Percentiles rank a stretch among this genome's conserved stretches.
Conservation (phyloP, 2,329 filamentous ascomycete genomes). For the Alternaria triticimaculans region DNA sequence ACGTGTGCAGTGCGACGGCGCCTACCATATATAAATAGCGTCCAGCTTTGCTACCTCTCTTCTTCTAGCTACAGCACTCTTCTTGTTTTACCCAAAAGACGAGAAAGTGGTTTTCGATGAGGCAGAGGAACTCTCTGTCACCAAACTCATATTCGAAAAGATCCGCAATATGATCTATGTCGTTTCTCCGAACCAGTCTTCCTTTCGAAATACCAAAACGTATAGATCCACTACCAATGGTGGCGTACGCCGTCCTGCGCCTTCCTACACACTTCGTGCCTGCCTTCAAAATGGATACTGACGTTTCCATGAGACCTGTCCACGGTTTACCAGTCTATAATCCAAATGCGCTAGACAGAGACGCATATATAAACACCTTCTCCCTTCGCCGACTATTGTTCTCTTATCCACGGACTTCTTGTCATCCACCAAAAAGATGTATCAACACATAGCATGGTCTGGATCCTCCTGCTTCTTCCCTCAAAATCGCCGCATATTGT, state of each 20-base stretch:
- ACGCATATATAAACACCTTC: background rate
- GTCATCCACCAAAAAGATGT: background rate
- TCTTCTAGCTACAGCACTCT: background rate
- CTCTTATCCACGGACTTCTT: background rate
- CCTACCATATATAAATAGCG: background rate
- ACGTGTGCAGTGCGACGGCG: background rate
- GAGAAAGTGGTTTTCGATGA: too few relatives aligned
- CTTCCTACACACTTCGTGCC: background rate
- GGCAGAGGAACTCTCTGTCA: too few relatives aligned
- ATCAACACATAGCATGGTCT: background rate
- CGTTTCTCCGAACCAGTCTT: background rate
- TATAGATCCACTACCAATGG: too few relatives aligned
- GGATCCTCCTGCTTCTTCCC: background rate
- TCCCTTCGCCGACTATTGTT: rapidly evolving
- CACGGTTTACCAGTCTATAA: rapidly evolving
- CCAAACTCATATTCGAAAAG: too few relatives aligned
- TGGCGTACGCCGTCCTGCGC: background rate
- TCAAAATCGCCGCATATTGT: too few relatives aligned
- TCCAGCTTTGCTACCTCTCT: background rate
- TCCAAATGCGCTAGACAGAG: background rate
- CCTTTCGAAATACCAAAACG: background rate
- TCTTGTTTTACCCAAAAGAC: background rate
- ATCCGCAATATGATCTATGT: too few relatives aligned
- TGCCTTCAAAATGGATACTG: background rate
- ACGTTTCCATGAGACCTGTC: background rate